Conservation (phyloP, 164 flowering plant species). For the Magnolia officinalis region DNA sequence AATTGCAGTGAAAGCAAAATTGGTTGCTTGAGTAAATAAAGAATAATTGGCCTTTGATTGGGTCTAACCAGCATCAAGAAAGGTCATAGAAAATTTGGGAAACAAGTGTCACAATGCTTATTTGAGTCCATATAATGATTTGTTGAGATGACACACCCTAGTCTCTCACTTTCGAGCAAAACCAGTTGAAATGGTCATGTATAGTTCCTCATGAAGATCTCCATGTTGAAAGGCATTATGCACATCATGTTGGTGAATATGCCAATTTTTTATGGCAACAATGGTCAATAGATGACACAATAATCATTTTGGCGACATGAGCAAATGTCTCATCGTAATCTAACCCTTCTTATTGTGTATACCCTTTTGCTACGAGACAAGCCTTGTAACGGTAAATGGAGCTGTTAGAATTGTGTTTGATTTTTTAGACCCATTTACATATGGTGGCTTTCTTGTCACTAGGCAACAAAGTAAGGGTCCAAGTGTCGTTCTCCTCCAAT, state of each 20-base stretch:
- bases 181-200: not conserved
- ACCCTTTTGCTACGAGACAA: too few relatives aligned
- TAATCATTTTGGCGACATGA: not conserved
- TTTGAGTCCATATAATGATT: not conserved
- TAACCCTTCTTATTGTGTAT: not conserved
- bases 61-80: not conserved
- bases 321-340: not conserved
- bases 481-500: not conserved
- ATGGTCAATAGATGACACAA: not conserved
- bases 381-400: not conserved
- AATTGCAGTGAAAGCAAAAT: not conserved
- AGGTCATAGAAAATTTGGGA: not conserved
- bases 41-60: constrained; percentile 4
- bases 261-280: not conserved
- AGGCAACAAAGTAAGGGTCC: not conserved
- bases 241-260: not conserved
- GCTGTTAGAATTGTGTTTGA: not conserved
- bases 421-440: not conserved
- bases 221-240: not conserved
- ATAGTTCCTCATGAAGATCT: too few relatives aligned
- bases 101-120: not conserved
- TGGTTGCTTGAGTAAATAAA: not conserved
- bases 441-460: not conserved
- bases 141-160: not conserved
- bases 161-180: not conserved